These are phyloP conservation scores for Ilyonectria robusta DNA, from an alignment of 2,329 filamentous ascomycete genomes.

Conservation along the genomic window DNA sequence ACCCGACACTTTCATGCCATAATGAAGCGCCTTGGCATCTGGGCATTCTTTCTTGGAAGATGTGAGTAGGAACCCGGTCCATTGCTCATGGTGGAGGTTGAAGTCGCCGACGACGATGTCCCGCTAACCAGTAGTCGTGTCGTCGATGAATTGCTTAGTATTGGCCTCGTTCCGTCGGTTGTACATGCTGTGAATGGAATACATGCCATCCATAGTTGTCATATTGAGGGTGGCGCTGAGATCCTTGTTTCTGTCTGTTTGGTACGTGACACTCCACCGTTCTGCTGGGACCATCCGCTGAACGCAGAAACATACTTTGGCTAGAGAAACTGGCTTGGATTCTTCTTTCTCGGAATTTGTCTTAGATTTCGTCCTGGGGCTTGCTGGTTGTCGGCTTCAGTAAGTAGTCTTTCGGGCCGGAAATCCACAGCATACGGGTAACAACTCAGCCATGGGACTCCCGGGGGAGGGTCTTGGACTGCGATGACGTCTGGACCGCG, in stretches of 20 bases:
- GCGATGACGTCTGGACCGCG: not conserved
- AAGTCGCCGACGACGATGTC: constrained; percentile 26
- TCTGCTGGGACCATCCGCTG: not conserved
- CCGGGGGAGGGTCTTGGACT: not conserved
- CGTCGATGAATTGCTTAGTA: not conserved
- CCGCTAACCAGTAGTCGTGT: not conserved
- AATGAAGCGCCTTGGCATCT: not conserved
- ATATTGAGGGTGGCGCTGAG: constrained; percentile 19
- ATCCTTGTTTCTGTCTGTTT: not conserved
- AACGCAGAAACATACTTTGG: constrained; percentile 2
- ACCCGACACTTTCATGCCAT: not conserved
- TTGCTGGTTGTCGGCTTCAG: not conserved
- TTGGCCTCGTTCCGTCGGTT: constrained; percentile 4
- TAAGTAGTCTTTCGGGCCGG: not conserved
- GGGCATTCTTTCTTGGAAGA: too few species aligned
- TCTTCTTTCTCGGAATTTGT: not conserved
- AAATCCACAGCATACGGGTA: not conserved
- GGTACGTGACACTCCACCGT: constrained; percentile 3
- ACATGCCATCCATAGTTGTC: not conserved
- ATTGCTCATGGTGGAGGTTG: constrained; percentile 17
- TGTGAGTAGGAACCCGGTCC: constrained; percentile 1
- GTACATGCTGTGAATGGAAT: constrained; percentile 21
- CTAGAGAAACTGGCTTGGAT: not conserved
- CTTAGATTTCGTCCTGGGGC: not conserved
- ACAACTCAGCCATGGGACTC: not conserved